A percentile compares a stretch with the other conserved stretches of the same genome.
Conservation (phyloP, 257 asterid genomes). For the Rehmannia glutinosa region DNA sequence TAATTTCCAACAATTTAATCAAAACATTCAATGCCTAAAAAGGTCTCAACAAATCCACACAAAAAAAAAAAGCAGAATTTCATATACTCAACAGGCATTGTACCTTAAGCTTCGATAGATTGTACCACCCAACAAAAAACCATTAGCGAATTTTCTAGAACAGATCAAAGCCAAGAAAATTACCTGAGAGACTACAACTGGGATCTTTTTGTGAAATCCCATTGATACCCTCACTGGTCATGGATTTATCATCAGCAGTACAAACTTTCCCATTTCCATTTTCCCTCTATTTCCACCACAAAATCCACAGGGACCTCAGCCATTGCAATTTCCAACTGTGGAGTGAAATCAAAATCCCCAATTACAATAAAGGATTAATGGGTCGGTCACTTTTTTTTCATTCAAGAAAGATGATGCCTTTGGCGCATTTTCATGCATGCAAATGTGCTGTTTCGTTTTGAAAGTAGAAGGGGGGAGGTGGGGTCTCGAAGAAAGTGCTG, state of each 20-base stretch:
- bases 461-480: conserved; percentile 5
- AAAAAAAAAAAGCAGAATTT: neutral
- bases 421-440: conserved; percentile 31
- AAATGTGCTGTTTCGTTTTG: conserved; percentile 9
- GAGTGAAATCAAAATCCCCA: neutral
- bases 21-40: neutral
- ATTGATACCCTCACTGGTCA: conserved; percentile 12
- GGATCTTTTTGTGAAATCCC: conserved; percentile 27
- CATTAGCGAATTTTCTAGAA: too few species aligned
- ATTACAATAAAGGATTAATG: neutral
- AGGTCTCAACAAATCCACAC: neutral
- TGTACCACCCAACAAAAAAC: conserved; percentile 19
- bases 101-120: conserved; percentile 17
- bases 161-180: conserved; percentile 22
- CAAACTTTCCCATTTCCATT: conserved; percentile 17
- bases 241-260: conserved; percentile 10
- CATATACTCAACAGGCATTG: conserved; percentile 5
- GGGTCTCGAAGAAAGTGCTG: conserved; percentile 9
- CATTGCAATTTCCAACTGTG: conserved; percentile 23
- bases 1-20: neutral
- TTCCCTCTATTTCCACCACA: conserved; percentile 36
- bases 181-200: conserved; percentile 33
- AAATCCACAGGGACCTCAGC: conserved; percentile 33
- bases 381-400: neutral
- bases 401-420: conserved; percentile 18